Evolutionary conservation across 2,329 filamentous ascomycete genomes (phyloP).

Genomic region (Exutisphaerella laricina): DNA sequence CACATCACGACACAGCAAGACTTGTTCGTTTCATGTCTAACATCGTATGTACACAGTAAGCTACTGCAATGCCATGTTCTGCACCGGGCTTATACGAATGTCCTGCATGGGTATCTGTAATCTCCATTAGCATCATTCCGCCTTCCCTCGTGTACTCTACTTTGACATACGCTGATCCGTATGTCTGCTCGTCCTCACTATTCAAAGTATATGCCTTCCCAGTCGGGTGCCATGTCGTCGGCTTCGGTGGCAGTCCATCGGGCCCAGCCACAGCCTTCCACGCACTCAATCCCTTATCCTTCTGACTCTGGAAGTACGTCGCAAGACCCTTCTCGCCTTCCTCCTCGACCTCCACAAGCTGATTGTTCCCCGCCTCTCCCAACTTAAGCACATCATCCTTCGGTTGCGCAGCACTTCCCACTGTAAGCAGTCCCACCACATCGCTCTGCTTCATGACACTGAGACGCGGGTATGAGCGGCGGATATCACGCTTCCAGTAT

Average conservation of each 20-base stretch:
- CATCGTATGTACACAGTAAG: conserved; percentile 14
- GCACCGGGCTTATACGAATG: conserved; percentile 31
- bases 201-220: conserved; percentile 68
- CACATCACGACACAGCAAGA: background rate
- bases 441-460: conserved; percentile 79
- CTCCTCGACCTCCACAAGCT: conserved; percentile 70
- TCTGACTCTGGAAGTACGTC: conserved; percentile 58
- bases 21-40: background rate
- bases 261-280: conserved; percentile 60
- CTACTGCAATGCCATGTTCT: conserved; percentile 1
- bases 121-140: conserved; percentile 19
- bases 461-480: conserved; percentile 73
- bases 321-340: conserved; percentile 69
- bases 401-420: conserved; percentile 75
- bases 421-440: conserved; percentile 74
- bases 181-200: conserved; percentile 66
- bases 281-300: conserved; percentile 46
- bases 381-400: conserved; percentile 72
- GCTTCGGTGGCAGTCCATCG: conserved; percentile 79
- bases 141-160: background rate
- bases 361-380: conserved; percentile 64
- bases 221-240: conserved; percentile 60
- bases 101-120: conserved; percentile 43
- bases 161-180: conserved; percentile 42
- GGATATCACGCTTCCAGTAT: conserved; percentile 91